phyloP scores from a whole-genome alignment of 169 alveolate genomes.

The Plasmodium malariae region DNA sequence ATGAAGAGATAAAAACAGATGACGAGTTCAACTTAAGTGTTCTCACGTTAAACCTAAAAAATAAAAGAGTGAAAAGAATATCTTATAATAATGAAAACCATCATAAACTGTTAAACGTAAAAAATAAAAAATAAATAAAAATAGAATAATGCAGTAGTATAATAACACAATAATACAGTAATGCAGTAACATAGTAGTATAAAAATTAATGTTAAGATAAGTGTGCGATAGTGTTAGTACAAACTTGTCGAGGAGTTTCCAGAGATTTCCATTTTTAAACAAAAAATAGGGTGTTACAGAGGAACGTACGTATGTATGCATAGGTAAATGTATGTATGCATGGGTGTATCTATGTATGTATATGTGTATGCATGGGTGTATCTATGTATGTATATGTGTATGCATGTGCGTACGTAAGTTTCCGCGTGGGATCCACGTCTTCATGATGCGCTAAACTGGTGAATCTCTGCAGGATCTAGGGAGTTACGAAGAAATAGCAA shows the following conservation, averaged over 20 bases:
- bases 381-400: neutral
- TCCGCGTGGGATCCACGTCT: no score
- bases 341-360: neutral
- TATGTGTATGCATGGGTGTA: neutral
- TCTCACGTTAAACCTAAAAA: conserved; percentile 46
- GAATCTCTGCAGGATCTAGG: conserved; percentile 16
- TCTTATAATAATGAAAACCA: conserved; percentile 48
- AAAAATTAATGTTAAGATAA: no score
- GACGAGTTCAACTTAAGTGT: conserved; percentile 27
- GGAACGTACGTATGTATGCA: neutral
- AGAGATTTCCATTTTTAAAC: no score
- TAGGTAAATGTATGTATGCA: neutral
- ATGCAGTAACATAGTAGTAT: neutral
- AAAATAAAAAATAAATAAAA: neutral
- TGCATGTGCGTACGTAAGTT: neutral
- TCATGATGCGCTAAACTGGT: no score
- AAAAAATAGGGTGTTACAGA: neutral
- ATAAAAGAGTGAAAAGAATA: conserved; percentile 28
- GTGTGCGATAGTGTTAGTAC: no score
- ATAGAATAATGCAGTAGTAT: neutral
- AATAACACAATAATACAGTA: no score
- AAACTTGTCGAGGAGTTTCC: no score
- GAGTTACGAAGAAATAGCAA: conserved; percentile 54
- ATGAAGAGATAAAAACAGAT: conserved; percentile 53
- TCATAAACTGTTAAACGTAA: conserved; percentile 34